Evolutionary conservation across 345 rosid genomes (phyloP).

Genomic region (Rhodamnia rubescens): DNA sequence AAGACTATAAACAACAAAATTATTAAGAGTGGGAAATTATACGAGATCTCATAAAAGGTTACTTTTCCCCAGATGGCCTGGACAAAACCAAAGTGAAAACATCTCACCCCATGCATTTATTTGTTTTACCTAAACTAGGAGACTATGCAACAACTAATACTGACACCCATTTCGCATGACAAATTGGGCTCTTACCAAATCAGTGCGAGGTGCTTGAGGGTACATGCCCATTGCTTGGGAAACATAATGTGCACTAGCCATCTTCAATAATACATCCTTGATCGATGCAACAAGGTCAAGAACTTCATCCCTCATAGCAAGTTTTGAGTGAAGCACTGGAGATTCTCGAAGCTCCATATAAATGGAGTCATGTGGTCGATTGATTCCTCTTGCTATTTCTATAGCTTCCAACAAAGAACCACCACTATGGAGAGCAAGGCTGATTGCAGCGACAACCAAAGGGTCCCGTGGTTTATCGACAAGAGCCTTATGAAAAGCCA

Average conservation of each 20-base stretch:
- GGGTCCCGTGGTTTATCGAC: constrained; percentile 64
- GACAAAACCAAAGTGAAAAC: background rate
- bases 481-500: constrained; percentile 80
- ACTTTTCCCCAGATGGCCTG: background rate
- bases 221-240: constrained; percentile 40
- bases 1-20: background rate
- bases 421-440: constrained; percentile 71
- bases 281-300: constrained; percentile 51
- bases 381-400: constrained; percentile 47
- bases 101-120: background rate
- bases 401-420: constrained; percentile 68
- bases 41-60: background rate
- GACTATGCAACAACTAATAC: background rate
- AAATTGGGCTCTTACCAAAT: constrained; percentile 42
- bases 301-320: constrained; percentile 35
- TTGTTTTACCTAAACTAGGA: background rate
- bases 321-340: background rate
- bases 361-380: constrained; percentile 26
- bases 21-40: background rate
- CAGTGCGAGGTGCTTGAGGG: constrained; percentile 63
- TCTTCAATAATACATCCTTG: constrained; percentile 28
- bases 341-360: constrained; percentile 45
- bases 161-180: background rate
- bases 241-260: constrained; percentile 55
- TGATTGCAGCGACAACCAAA: constrained; percentile 59